phyloP scores from a whole-genome alignment of 2,329 filamentous ascomycete genomes.

The Fusarium clavum region DNA sequence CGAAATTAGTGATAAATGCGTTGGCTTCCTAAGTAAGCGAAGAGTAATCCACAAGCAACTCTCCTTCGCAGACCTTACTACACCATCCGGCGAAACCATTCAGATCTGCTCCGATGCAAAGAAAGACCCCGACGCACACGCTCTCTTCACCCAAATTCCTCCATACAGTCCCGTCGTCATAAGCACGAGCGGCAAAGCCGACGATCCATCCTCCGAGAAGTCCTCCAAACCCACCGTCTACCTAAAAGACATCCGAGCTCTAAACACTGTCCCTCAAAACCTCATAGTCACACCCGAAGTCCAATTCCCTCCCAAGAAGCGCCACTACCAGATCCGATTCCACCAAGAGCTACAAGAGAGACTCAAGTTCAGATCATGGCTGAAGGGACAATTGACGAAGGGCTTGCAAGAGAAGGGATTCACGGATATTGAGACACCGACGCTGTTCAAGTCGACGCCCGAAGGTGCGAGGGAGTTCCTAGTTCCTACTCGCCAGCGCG shows the following conservation, averaged over 20 bases:
- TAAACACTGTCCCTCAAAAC: constrained; percentile 62
- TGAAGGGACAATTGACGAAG: constrained; percentile 64
- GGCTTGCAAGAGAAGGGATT: constrained; percentile 70
- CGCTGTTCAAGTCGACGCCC: constrained; percentile 97
- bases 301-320: constrained; percentile 77
- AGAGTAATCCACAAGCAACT: constrained; percentile 76
- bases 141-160: constrained; percentile 59
- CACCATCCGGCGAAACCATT: constrained; percentile 54
- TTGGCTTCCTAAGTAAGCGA: constrained; percentile 77
- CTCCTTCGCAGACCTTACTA: constrained; percentile 72
- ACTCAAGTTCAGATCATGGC: constrained; percentile 75
- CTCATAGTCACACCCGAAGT: constrained; percentile 81
- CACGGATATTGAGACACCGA: constrained; percentile 87
- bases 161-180: constrained; percentile 66
- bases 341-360: constrained; percentile 74
- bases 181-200: constrained; percentile 52
- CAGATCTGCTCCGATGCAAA: constrained; percentile 59
- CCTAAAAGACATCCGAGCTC: constrained; percentile 66
- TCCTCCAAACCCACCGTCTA: constrained; percentile 65
- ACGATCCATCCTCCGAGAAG: constrained; percentile 37
- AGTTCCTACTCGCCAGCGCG: constrained; percentile 83
- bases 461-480: constrained; percentile 96
- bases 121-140: constrained; percentile 52
- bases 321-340: constrained; percentile 88
- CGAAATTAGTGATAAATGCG: constrained; percentile 31